These are phyloP conservation scores for cucumber (Cucumis sativus) DNA, from an alignment of 306 rosid species.

Conservation along the genomic window Cucumber_9930_V3 NC_026657.2:25613001-25613500, in stretches of 20 bases:
- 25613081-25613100: background rate
- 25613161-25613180: conserved; percentile 64
- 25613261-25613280: background rate
- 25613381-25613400: background rate
- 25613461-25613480: background rate
- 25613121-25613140: background rate
- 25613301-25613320: background rate
- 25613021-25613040: background rate
- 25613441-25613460: background rate
- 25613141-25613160: conserved; percentile 73
- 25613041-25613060: background rate
- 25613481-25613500: background rate
- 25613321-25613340: background rate
- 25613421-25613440: background rate
- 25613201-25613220: conserved; percentile 93
- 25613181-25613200: conserved; percentile 81
- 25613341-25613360: background rate
- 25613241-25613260: background rate
- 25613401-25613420: background rate
- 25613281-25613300: background rate
- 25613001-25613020: background rate
- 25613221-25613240: conserved; percentile 75
- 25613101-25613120: background rate
- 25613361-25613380: background rate
- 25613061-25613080: background rate